Evolutionary conservation across 768 basidiomycete genomes (phyloP).

Genomic region (Lactifluus echinatus): DNA sequence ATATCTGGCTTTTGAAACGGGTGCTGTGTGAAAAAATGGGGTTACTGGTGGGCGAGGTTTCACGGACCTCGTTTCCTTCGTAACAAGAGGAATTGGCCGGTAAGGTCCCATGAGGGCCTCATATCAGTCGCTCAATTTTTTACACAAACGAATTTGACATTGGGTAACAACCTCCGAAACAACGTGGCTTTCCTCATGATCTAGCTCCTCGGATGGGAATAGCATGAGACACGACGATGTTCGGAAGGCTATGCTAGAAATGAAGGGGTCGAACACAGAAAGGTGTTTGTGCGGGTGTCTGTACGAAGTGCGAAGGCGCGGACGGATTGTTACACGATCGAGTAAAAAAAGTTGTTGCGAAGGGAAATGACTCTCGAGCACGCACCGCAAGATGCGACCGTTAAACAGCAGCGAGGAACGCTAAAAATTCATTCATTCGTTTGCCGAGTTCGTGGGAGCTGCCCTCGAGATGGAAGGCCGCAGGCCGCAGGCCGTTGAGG

Average conservation of each 20-base stretch:
- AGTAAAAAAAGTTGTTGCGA: conserved; percentile 5
- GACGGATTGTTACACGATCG: not conserved
- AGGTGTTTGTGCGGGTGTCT: conserved; percentile 10
- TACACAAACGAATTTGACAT: conserved; percentile 17
- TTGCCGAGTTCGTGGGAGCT: conserved; percentile 5
- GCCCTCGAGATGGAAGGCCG: not conserved
- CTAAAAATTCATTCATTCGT: not conserved
- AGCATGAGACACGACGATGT: conserved; percentile 11
- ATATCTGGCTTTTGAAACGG: conserved; percentile 9
- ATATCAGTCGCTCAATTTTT: conserved; percentile 13
- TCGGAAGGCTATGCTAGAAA: conserved; percentile 3
- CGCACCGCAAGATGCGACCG: conserved; percentile 10
- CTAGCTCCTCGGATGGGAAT: not conserved
- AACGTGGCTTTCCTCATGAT: conserved; percentile 8
- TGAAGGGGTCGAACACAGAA: not conserved
- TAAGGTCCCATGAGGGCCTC: not conserved
- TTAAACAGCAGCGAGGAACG: not conserved
- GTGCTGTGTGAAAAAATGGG: conserved; percentile 1
- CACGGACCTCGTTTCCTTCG: conserved; percentile 8
- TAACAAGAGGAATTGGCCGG: conserved; percentile 13
- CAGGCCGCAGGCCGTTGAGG: not conserved
- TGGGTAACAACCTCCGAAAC: conserved; percentile 10
- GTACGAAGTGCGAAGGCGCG: conserved; percentile 6
- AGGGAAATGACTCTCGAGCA: conserved; percentile 2
- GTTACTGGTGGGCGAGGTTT: not conserved